Percentiles rank a stretch among this genome's conserved stretches.
These are phyloP conservation scores for Peniophora sp. DNA, from an alignment of 1,284 basidiomycete species.

Conservation along the genomic window DNA sequence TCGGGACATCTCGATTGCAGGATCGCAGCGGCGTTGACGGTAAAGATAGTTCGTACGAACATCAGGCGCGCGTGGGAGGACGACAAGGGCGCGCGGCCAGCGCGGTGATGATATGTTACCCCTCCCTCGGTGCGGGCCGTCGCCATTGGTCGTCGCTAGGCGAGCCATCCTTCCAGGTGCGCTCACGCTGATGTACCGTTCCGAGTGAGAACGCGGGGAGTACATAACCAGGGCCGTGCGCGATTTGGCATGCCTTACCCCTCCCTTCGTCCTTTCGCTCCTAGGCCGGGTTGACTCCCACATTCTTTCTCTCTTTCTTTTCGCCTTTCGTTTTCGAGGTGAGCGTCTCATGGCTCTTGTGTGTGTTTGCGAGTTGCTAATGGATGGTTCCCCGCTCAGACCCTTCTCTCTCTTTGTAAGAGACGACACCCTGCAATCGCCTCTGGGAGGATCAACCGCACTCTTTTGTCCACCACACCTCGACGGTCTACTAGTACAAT, in stretches of 20 bases:
- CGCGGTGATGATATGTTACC: no score
- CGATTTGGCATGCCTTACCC: slow-evolving; percentile 5
- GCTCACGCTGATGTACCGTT: no score
- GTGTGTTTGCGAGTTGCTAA: no score
- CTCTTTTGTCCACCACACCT: slow-evolving; percentile 36
- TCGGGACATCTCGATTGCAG: no score
- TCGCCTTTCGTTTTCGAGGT: slow-evolving; percentile 44
- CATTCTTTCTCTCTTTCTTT: slow-evolving; percentile 38
- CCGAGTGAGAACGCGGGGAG: neutral
- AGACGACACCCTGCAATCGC: slow-evolving; percentile 42
- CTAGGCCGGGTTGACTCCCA: slow-evolving; percentile 54
- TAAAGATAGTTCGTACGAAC: no score
- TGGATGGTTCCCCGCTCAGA: slow-evolving; percentile 17
- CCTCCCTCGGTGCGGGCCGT: no score
- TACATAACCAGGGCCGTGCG: slow-evolving; percentile 10
- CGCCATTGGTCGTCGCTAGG: no score
- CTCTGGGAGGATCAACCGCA: slow-evolving; percentile 40
- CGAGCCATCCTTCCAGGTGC: no score
- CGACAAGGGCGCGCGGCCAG: no score
- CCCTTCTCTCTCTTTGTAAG: slow-evolving; percentile 68
- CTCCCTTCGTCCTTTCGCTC: slow-evolving; percentile 27
- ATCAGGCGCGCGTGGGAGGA: no score
- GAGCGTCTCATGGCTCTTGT: slow-evolving; percentile 12
- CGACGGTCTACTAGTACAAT: slow-evolving; percentile 43
- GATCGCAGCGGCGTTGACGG: no score